These are phyloP conservation scores for Tylopilus rubrobrunneus DNA, from an alignment of 768 basidiomycete species.

Conservation along the genomic window DNA sequence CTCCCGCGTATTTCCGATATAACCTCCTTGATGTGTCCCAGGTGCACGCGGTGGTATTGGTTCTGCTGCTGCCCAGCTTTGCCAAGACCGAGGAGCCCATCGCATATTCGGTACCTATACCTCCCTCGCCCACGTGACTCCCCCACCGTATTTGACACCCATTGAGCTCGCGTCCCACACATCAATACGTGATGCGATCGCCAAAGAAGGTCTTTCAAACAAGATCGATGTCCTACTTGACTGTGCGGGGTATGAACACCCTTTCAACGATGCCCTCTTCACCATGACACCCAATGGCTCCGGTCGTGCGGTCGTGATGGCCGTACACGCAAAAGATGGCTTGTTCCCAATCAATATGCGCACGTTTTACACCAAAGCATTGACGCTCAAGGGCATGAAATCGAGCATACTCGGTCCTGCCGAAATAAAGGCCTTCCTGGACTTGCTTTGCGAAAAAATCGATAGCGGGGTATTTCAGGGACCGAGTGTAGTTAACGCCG, in stretches of 20 bases:
- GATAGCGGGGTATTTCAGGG: slow-evolving; percentile 27
- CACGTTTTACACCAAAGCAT: slow-evolving; percentile 28
- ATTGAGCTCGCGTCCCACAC: slow-evolving; percentile 30
- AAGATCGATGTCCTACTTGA: slow-evolving; percentile 33
- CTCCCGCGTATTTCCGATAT: neutral
- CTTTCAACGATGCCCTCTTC: slow-evolving; percentile 32
- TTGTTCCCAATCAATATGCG: slow-evolving; percentile 31
- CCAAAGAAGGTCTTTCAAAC: slow-evolving; percentile 22
- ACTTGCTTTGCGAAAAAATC: slow-evolving; percentile 28
- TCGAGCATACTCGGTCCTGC: slow-evolving; percentile 22
- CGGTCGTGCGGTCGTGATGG: slow-evolving; percentile 34
- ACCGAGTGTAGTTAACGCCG: slow-evolving; percentile 22
- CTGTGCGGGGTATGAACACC: slow-evolving; percentile 31
- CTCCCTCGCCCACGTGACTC: slow-evolving; percentile 22
- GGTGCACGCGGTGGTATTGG: slow-evolving; percentile 35
- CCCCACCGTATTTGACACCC: slow-evolving; percentile 29
- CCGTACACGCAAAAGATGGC: slow-evolving; percentile 31
- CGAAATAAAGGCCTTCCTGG: slow-evolving; percentile 28
- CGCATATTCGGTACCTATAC: slow-evolving; percentile 33
- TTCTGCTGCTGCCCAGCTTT: slow-evolving; percentile 32
- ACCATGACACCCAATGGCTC: slow-evolving; percentile 32
- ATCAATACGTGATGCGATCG: slow-evolving; percentile 30
- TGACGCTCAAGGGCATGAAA: slow-evolving; percentile 31
- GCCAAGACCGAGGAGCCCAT: slow-evolving; percentile 28
- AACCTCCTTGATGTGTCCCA: slow-evolving; percentile 1